These are phyloP conservation scores for Cucurbitaria berberidis DNA, from an alignment of 2,329 filamentous ascomycete species.

Conservation along the genomic window DNA sequence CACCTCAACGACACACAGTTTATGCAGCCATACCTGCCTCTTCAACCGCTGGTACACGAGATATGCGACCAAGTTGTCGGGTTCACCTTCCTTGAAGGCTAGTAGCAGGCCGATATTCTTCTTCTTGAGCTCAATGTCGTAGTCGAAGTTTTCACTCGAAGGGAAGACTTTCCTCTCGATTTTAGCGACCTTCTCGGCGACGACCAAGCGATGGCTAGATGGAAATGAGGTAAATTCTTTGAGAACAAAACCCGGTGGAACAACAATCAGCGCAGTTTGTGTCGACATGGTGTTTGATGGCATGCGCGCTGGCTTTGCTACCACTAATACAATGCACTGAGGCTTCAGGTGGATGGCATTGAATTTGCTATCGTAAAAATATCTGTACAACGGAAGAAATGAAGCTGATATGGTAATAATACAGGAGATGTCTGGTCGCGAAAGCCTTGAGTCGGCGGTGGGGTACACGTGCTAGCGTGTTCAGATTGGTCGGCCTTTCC, in stretches of 20 bases:
- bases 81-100: slow-evolving; percentile 23
- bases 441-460: background rate
- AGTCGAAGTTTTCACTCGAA: slow-evolving; percentile 58
- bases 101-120: slow-evolving; percentile 56
- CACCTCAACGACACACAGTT: slow-evolving; percentile 59
- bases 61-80: slow-evolving; percentile 51
- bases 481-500: slow-evolving; percentile 1
- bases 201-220: slow-evolving; percentile 25
- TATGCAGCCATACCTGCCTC: slow-evolving; percentile 56
- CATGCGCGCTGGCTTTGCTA: background rate
- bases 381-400: background rate
- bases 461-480: slow-evolving; percentile 30
- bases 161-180: slow-evolving; percentile 60
- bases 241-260: slow-evolving; percentile 16
- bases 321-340: background rate
- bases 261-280: background rate
- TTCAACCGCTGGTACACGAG: slow-evolving; percentile 36
- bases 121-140: slow-evolving; percentile 56
- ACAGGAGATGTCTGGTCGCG: background rate
- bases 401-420: background rate
- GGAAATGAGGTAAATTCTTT: slow-evolving; percentile 22
- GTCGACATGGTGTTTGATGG: slow-evolving; percentile 11
- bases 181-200: slow-evolving; percentile 32
- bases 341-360: background rate
- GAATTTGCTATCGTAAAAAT: background rate